phyloP scores from a whole-genome alignment of 345 rosid genomes.

The Rhodomyrtus tomentosa region DNA sequence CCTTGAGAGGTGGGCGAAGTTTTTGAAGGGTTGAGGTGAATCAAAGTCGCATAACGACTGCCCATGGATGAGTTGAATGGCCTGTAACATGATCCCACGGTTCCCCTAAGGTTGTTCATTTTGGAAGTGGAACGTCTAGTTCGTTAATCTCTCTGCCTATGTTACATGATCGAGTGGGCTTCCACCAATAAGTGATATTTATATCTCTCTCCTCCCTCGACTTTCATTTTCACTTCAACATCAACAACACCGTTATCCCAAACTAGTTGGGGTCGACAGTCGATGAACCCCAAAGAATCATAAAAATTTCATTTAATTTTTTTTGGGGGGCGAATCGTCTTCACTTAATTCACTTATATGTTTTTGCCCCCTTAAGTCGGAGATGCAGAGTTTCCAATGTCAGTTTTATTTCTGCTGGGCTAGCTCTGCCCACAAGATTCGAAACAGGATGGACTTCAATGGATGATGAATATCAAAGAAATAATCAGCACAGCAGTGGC shows the following conservation, averaged over 20 bases:
- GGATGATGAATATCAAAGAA: background rate
- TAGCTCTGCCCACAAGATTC: background rate
- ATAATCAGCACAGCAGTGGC: background rate
- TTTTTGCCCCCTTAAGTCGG: no score
- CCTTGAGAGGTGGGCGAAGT: fast-evolving
- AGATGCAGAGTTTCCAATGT: no score
- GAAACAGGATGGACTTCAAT: background rate
- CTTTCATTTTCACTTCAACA: no score
- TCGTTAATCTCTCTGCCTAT: background rate
- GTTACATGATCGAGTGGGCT: background rate
- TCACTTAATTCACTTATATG: background rate
- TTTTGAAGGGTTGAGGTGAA: background rate
- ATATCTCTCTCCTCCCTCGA: background rate
- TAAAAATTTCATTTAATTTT: no score
- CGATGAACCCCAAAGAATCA: no score
- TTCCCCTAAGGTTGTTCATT: background rate
- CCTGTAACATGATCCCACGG: background rate
- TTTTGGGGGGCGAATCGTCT: background rate
- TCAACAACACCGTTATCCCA: no score
- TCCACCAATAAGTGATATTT: background rate
- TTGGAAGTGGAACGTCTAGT: background rate
- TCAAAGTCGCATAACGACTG: background rate
- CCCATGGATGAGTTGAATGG: background rate
- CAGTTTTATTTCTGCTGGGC: no score
- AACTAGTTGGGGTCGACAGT: no score